Evolutionary conservation across 1,139 yeast species (phyloP), one percentile per base, ranked within the genome.

Genomic region (Diutina ranongensis): DNA sequence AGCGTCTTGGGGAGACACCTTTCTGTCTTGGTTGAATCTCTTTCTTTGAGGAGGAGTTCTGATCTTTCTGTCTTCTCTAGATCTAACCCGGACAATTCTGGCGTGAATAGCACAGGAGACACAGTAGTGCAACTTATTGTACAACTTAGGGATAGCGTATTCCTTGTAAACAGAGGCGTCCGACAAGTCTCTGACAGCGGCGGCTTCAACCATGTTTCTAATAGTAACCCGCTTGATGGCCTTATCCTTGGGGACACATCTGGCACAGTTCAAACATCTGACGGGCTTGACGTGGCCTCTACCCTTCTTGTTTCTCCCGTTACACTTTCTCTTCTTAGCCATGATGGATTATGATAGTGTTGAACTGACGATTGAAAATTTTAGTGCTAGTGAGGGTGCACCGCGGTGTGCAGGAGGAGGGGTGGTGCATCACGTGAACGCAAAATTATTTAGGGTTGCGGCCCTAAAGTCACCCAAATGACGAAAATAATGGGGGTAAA

Each of bases 241-340:
- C 86, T 92, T 94, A 74, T 92, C 98, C 87, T 92, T 94, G 70
- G 99, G 97, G 65, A 92, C 96, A 80, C 95, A 86, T 76, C 95
- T 88, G 66, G 97, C 86, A 78, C 99, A 92, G 97, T 92, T 92
- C 71, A 89, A 85, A 82, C 99, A 92, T 84, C 99, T 89, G 70
- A 92, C 97, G 71, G 96, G 95, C 78, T 85, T 38, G 75, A 86
- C 96, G 95, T 92, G 98, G 72, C 99, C 99, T 86, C 99, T 92
- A 73, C 98, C 98, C 82, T 88, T 88, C 95, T 92, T 92, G 94
- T 94, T 92, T 83, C 98, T 92, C 83, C 99, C 99, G 97, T 88
- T 88, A 94, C 97, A 87, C 76, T 97, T 88, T 88, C 99, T 92
- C 97, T 92, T 92, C 88, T 92, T 92, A 77, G 98, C 97, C 98